Percentiles rank a stretch among this genome's conserved stretches.
These are phyloP conservation scores for Fragaria ananassa DNA, from an alignment of 306 rosid species.

Conservation along the genomic window DNA sequence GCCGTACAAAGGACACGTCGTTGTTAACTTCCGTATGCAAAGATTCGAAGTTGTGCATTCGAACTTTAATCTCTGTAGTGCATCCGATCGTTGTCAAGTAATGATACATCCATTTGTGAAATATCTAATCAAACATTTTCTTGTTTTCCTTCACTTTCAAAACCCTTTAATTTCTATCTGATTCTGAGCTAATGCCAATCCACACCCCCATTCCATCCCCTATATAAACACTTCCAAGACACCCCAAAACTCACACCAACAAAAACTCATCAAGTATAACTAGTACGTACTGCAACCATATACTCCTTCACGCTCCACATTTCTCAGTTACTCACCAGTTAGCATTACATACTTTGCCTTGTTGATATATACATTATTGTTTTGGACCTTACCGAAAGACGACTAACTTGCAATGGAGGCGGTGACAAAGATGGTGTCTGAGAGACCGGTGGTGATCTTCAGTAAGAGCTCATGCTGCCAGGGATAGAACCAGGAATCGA, in stretches of 20 bases:
- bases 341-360: neutral
- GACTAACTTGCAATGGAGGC: slow-evolving; percentile 49
- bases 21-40: slow-evolving; percentile 32
- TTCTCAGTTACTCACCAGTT: neutral
- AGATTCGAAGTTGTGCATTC: slow-evolving; percentile 7
- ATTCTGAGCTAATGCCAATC: neutral
- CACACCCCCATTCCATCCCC: neutral
- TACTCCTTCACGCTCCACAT: neutral
- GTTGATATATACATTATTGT: neutral
- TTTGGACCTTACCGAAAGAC: too few relatives aligned
- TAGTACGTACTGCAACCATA: neutral
- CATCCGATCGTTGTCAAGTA: neutral
- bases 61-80: neutral
- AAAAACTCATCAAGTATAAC: neutral
- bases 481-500: too few relatives aligned
- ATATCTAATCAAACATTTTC: neutral
- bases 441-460: slow-evolving; percentile 91
- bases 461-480: slow-evolving; percentile 89
- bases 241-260: slow-evolving; percentile 1
- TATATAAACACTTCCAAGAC: slow-evolving; percentile 1
- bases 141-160: neutral
- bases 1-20: slow-evolving; percentile 56
- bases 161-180: neutral
- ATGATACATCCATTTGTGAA: neutral
- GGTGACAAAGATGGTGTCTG: slow-evolving; percentile 69